Evolutionary conservation across 202 grass and related monocot species (phyloP), one percentile per base, ranked within the genome.

Genomic region (Eragrostis tef): DNA sequence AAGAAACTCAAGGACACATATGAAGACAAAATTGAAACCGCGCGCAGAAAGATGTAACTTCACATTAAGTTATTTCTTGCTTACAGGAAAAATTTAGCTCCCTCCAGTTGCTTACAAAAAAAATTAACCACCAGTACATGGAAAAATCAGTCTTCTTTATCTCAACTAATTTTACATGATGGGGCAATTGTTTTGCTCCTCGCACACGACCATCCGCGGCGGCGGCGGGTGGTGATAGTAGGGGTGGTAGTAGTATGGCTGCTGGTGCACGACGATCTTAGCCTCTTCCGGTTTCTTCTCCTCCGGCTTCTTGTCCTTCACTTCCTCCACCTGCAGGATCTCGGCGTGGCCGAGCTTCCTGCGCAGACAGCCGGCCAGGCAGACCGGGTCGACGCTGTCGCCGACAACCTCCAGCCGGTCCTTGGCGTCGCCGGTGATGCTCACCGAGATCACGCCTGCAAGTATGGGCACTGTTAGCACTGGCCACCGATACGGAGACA

Each of bases 291-390:
- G 27, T 9, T 36, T 36, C 56, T 77, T 20, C 49, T 66, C 61
- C 59, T 74, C 54, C 3, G 59, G 25, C 46, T 51, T 79, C 46
- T 66, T 65, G 1, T 69, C 77, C 64, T 81, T 60, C 16, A 81
- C 79, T 16, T 71, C 79, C 66, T 81, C 66, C 79, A 81, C 66
- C 53, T 60, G 52, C 66, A 81, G 41, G 53, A 81, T 70, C 24
- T 81, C 79, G 3, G 79, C 66, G 24, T 15, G 17, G 1, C 66
- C 53, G 39, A 71, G 6, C 79, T 81, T 81, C 79, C 15, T 60
- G 41, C 79, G 66, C 52, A 81, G 66, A 66, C 41, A 71, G 41
- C 41, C 31, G 66, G 36, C 79, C 10, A 81, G 79, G 24, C 79
- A 20, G 52, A 81, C 66, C 10, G 66, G 0, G 66, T 81, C 79